Evolutionary conservation across 2,329 filamentous ascomycete genomes (phyloP), one percentile per base, ranked within the genome.

Genomic region (Leptosphaerulina australis): DNA sequence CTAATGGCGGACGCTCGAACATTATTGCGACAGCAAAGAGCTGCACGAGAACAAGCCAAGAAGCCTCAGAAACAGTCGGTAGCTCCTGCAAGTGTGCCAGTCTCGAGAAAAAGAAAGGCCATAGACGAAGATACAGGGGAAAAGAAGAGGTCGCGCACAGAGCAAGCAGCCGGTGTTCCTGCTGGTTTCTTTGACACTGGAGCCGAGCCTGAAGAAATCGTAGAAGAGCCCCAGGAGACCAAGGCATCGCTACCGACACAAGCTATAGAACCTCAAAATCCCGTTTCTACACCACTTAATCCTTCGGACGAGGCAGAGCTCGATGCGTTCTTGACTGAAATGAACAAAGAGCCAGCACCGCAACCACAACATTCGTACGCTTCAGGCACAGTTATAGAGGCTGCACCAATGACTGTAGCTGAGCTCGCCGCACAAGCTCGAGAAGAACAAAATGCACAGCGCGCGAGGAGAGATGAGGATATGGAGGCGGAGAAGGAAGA

Each of bases 331-430:
- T 36, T 72, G 51, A 53, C 52, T 29, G 74, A 76, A 30, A 74
- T 90, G 7, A 85, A 92, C 67, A 90, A 96, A 65, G 84, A 87
- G 44, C 89, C 94, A 72, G 94, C 89, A 88, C 44, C 59, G 7
- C 95, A 96, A 67, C 88, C 88, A 2, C 90, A 96, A 44, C 85
- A 96, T 46, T 38, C 61, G 11, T 65, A 70, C 26, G 53, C 63
- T 11, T 60, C 69, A 0, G 66, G 64, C 31, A 74, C 75, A 5
- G 74, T 75, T 6, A 77, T 80, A 37, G 73, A 76, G 43, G 70
- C 77, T 5, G 75, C 76, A 7, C 75, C 77, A 10, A 73, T 79
- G 72, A 72, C 75, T 1, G 75, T 75, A 2, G 75, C 75, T 40
- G 75, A 79, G 39, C 55, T 78, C 10, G 76, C 76, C 4, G 76